phyloP scores from a whole-genome alignment of 805 yeast genomes.

The Suhomyces xylopsoci region DNA sequence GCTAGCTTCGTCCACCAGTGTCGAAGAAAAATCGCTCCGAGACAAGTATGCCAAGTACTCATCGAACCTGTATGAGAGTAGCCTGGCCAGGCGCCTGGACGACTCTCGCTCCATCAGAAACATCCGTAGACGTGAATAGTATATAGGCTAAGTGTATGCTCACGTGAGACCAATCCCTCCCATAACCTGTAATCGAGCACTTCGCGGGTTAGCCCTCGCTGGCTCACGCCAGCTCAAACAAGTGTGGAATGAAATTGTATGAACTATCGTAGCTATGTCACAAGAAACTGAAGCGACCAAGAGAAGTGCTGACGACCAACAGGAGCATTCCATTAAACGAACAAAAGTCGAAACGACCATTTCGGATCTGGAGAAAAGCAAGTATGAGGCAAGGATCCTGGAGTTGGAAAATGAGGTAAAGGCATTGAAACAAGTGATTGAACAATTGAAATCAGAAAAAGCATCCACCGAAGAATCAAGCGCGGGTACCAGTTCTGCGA shows the following conservation, averaged over 20 bases:
- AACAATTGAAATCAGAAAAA: not conserved
- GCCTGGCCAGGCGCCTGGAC: not conserved
- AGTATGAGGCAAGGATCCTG: not conserved
- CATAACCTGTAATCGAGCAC: not conserved
- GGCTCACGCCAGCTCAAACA: not conserved
- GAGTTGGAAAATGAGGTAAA: not conserved
- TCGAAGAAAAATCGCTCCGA: constrained; percentile 15
- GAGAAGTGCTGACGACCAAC: constrained; percentile 21
- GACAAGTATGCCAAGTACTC: constrained; percentile 24
- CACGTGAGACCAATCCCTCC: not conserved
- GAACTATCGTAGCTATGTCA: not conserved
- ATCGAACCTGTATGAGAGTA: not conserved
- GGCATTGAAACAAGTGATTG: not conserved
- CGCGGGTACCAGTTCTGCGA: not conserved
- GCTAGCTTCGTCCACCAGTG: not conserved
- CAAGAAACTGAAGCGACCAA: not conserved
- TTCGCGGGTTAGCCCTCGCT: not conserved
- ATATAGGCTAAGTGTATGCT: not conserved
- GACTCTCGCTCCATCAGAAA: constrained; percentile 2
- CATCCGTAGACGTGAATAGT: constrained; percentile 1
- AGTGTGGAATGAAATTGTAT: not conserved
- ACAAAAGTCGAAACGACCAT: not conserved
- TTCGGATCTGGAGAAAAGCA: not conserved
- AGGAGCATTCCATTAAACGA: constrained; percentile 6
- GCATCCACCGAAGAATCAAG: not conserved